Percentiles rank a stretch among this genome's conserved stretches.
These are phyloP conservation scores for Adansonia gregorii DNA, from an alignment of 441 rosid species.

Conservation along the genomic window DNA sequence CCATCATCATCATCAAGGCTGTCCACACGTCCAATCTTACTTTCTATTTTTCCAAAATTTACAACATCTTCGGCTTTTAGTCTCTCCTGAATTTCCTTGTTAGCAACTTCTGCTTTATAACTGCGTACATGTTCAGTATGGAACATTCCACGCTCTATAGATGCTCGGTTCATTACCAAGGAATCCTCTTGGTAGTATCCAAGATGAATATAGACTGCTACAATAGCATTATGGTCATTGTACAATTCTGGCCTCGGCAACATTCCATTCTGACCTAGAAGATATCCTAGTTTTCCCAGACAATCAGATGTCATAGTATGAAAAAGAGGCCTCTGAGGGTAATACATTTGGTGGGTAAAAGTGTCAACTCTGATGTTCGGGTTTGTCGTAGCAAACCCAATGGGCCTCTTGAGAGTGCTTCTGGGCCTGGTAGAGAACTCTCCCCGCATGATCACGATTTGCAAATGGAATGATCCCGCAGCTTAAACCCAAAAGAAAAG, in stretches of 20 bases:
- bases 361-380: constrained; percentile 86
- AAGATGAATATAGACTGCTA: constrained; percentile 87
- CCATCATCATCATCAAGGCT: constrained; percentile 85
- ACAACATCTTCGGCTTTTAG: constrained; percentile 60
- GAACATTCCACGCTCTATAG: constrained; percentile 90
- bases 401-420: constrained; percentile 87
- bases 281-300: constrained; percentile 54
- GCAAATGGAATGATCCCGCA: constrained; percentile 89
- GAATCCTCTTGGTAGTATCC: constrained; percentile 98
- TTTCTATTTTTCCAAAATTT: constrained; percentile 73
- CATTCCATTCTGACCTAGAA: constrained; percentile 42
- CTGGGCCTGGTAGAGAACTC: constrained; percentile 90
- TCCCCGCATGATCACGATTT: constrained; percentile 86
- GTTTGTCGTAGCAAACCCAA: constrained; percentile 87
- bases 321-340: constrained; percentile 90
- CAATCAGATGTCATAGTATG: constrained; percentile 70
- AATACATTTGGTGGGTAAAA: constrained; percentile 70
- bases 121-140: constrained; percentile 83
- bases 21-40: constrained; percentile 81
- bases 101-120: constrained; percentile 89
- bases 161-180: constrained; percentile 89
- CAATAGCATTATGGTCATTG: constrained; percentile 90
- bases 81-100: constrained; percentile 59
- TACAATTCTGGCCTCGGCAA: constrained; percentile 60
- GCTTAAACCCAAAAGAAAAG: constrained; percentile 80